Evolutionary conservation across 805 yeast genomes (phyloP).

Genomic region (Lachancea sp.): DNA sequence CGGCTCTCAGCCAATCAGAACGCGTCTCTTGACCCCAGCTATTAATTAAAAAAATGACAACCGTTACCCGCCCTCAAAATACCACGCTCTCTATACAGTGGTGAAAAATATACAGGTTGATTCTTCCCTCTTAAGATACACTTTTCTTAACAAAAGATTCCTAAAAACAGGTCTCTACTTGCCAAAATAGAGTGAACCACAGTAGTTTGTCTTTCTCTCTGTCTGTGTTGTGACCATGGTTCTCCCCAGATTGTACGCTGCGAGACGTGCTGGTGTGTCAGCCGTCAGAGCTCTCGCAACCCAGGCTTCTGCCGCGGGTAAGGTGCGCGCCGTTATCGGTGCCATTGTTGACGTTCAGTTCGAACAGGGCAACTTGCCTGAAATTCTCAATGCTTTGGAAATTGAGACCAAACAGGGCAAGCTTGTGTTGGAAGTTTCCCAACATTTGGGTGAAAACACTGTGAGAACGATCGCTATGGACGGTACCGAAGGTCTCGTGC

Average conservation of each 20-base stretch:
- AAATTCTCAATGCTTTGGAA: constrained; percentile 93
- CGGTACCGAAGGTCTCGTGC: constrained; percentile 99
- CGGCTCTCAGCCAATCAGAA: constrained; percentile 1
- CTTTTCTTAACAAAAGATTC: not conserved
- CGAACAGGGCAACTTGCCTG: constrained; percentile 95
- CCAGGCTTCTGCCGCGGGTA: constrained; percentile 61
- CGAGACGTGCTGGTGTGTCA: constrained; percentile 45
- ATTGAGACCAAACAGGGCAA: constrained; percentile 72
- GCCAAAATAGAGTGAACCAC: constrained; percentile 2
- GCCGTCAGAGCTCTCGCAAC: constrained; percentile 27
- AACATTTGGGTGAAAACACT: constrained; percentile 99
- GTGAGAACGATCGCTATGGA: constrained; percentile 99
- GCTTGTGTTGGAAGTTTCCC: constrained; percentile 96
- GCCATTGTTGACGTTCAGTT: constrained; percentile 99
- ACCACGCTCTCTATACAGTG: not conserved
- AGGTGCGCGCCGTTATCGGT: constrained; percentile 96
- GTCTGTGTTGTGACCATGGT: constrained; percentile 32
- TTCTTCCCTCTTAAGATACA: not conserved
- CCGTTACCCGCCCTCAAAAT: not conserved
- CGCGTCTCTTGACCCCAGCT: constrained; percentile 1
- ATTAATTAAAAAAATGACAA: not conserved
- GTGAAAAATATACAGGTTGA: not conserved
- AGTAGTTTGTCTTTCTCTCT: not conserved
- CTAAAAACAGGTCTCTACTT: constrained; percentile 1
- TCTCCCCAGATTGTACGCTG: constrained; percentile 53